phyloP scores from a whole-genome alignment of 2,329 filamentous ascomycete genomes.

The Trichoderma atrobrunneum region DNA sequence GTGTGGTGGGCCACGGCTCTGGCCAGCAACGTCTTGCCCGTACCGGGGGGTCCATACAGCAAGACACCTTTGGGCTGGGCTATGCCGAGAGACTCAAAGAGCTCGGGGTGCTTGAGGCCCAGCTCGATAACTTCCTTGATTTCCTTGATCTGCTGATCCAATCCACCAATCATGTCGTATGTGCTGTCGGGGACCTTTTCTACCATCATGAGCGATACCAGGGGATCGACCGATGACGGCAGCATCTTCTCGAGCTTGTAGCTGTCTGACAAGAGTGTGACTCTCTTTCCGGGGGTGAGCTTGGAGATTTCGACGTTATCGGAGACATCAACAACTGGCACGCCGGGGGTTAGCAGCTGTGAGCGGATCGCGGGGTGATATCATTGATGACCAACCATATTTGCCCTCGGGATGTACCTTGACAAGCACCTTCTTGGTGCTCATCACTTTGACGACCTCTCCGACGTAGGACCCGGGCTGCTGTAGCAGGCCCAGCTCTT shows the following conservation, averaged over 20 bases:
- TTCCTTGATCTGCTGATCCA: conserved; percentile 99
- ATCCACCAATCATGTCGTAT: conserved; percentile 99
- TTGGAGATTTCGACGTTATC: conserved; percentile 93
- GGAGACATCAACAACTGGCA: conserved; percentile 88
- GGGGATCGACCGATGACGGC: conserved; percentile 93
- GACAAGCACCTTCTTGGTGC: conserved; percentile 97
- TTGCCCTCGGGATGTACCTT: conserved; percentile 99
- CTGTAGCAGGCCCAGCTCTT: conserved; percentile 93
- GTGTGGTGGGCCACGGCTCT: conserved; percentile 97
- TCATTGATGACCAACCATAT: conserved; percentile 69
- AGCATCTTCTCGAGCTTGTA: conserved; percentile 99
- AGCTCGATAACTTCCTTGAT: conserved; percentile 99
- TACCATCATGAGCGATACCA: conserved; percentile 99
- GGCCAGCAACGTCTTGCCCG: conserved; percentile 92
- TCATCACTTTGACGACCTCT: conserved; percentile 99
- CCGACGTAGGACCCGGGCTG: conserved; percentile 98
- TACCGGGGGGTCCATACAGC: conserved; percentile 93
- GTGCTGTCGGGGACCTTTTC: conserved; percentile 99
- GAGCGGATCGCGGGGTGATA: not conserved
- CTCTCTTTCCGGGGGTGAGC: conserved; percentile 95
- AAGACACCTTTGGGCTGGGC: conserved; percentile 97
- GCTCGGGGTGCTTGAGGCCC: conserved; percentile 94
- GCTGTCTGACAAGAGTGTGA: conserved; percentile 91
- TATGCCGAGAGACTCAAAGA: conserved; percentile 98
- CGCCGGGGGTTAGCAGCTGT: not conserved